Conservation (phyloP, 441 rosid species). For the Gossypium davidsonii region DNA sequence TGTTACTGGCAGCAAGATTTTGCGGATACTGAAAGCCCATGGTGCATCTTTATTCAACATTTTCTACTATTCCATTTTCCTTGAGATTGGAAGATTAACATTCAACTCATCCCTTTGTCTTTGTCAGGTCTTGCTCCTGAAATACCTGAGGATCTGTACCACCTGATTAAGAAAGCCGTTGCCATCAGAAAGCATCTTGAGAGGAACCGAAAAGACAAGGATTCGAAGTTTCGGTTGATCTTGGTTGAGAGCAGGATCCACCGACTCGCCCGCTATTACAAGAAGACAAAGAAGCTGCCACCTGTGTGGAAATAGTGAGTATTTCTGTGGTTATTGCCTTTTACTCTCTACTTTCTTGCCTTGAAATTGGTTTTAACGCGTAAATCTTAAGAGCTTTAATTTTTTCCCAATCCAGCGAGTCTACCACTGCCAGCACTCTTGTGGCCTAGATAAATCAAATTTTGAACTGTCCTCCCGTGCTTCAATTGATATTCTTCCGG, state of each 20-base stretch:
- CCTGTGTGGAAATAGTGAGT: constrained; percentile 83
- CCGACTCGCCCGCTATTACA: constrained; percentile 72
- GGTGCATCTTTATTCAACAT: constrained; percentile 22
- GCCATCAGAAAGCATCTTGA: constrained; percentile 79
- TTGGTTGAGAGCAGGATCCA: constrained; percentile 80
- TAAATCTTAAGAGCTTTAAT: background rate
- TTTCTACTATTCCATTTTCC: background rate
- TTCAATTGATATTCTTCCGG: background rate
- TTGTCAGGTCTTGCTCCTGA: constrained; percentile 67
- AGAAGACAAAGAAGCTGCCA: constrained; percentile 84
- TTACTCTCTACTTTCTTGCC: background rate
- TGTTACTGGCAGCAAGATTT: constrained; percentile 69
- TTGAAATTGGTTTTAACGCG: background rate
- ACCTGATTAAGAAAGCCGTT: constrained; percentile 72
- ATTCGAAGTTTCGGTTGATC: constrained; percentile 75
- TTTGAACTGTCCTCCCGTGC: background rate
- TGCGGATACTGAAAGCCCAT: constrained; percentile 63
- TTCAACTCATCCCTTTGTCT: background rate
- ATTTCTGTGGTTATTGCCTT: background rate
- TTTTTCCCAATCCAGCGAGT: constrained; percentile 31
- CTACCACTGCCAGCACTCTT: constrained; percentile 60
- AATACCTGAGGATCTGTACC: constrained; percentile 77
- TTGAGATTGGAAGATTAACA: background rate
- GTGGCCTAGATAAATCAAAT: constrained; percentile 32
- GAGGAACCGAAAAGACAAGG: constrained; percentile 83